These are phyloP conservation scores for Uronychia setigera DNA, from an alignment of 73 alveolate species.

Conservation along the genomic window DNA sequence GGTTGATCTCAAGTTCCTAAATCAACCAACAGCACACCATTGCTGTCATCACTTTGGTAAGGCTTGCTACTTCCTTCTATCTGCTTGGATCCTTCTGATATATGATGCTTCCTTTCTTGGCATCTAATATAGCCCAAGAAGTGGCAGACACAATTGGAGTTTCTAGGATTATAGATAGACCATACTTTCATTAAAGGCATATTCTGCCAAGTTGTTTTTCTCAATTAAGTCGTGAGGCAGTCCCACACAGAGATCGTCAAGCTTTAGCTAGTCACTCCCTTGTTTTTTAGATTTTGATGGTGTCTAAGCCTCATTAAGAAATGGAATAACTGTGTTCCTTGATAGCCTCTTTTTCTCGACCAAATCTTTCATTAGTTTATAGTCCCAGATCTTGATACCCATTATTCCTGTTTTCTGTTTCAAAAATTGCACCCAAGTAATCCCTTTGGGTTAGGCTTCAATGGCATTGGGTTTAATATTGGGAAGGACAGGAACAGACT, in stretches of 20 bases:
- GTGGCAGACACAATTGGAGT: constrained; percentile 51
- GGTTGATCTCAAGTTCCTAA: constrained; percentile 38
- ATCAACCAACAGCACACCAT: constrained; percentile 39
- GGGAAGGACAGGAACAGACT: too few species aligned
- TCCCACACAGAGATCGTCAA: neutral
- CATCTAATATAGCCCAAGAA: constrained; percentile 59
- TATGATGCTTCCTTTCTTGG: constrained; percentile 21
- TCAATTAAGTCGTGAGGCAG: neutral
- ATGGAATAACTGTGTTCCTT: neutral
- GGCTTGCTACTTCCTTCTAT: constrained; percentile 75
- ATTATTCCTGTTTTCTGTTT: neutral
- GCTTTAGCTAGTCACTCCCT: neutral
- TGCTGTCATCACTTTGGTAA: constrained; percentile 80
- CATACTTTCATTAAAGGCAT: neutral
- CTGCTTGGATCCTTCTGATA: constrained; percentile 26
- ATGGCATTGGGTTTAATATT: too few species aligned
- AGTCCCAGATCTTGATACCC: neutral
- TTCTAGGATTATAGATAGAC: neutral
- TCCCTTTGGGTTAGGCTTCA: too few species aligned
- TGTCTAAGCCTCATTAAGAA: neutral
- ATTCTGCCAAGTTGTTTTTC: neutral
- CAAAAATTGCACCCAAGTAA: neutral
- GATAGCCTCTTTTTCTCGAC: neutral
- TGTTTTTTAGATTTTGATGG: neutral
- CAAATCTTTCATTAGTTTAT: neutral